Base-by-base conservation (phyloP, 2,329 filamentous ascomycete species). In the Ophiosphaerella herpotricha region DNA sequence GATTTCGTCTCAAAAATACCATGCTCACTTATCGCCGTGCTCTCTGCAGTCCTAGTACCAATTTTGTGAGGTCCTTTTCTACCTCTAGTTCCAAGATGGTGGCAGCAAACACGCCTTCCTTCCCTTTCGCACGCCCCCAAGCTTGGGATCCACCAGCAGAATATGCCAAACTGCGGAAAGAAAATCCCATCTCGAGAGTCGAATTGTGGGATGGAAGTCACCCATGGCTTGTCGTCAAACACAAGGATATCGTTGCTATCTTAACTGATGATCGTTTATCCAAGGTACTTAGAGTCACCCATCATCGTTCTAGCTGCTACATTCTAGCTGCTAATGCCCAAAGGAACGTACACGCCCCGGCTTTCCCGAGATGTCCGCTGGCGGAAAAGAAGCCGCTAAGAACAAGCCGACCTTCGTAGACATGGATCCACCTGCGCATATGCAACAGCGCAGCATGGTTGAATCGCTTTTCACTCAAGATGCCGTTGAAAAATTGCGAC, bases 141-240 rank as follows among this genome's bases (percentile, higher is more conserved):
- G 74, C 65, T 16, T 29, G 26, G 26, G 73, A 77, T 16, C 77
- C 77, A 1, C 76, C 78, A 0, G 67, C 70, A 4, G 77, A 80
- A 54, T 80, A 75, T 46, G 76, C 76, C 3, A 62, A 63, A 3
- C 70, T 81, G 18, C 72, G 78, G 7, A 71, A 68, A n/a, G 74
- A 62, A 1, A 67, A 76, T 4, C 77, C 78, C 0, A 69, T 81
- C 5, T 78, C 78, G 0, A 60, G 67, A 46, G 76, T 81, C 12
- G 72, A 74, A 55, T 72, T 81, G 8, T 81, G 72, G 50, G 78
- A 81, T 55, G 76, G 74, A n/a, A 76, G 70, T 41, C 54, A 72
- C 12, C 74, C 77, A 5, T 81, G 79, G 79, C 65, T 81, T 1
- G 72, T 78, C 5, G 75, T 77, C 12, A 81, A 80, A 60, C 72